Evolutionary conservation across 2,329 filamentous ascomycete genomes (phyloP).

Genomic region (Colletotrichum australisinense): DNA sequence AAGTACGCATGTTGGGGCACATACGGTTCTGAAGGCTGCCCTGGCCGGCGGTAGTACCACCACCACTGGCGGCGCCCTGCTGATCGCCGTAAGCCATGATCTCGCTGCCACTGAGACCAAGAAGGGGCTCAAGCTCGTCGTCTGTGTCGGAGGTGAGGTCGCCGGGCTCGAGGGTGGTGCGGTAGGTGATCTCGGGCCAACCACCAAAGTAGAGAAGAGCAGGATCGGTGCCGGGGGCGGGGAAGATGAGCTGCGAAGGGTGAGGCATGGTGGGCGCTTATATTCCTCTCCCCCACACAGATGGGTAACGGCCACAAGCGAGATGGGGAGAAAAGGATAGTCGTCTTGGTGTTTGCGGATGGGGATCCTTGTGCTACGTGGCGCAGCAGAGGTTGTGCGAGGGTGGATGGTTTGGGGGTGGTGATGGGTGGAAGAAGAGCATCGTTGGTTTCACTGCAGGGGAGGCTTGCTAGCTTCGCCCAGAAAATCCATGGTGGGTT

Average conservation of each 20-base stretch:
- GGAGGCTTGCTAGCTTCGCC: background rate
- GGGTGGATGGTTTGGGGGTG: background rate
- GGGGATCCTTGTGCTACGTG: background rate
- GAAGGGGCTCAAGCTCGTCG: background rate
- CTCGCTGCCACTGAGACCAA: background rate
- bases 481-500: background rate
- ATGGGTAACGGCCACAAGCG: background rate
- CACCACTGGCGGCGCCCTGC: background rate
- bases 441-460: background rate
- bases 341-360: background rate
- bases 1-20: constrained; percentile 28
- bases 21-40: constrained; percentile 15
- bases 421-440: background rate
- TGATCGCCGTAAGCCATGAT: background rate
- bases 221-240: constrained; percentile 5
- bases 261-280: background rate
- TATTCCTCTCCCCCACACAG: background rate
- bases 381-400: background rate
- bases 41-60: background rate
- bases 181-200: background rate
- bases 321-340: background rate
- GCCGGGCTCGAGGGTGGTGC: background rate
- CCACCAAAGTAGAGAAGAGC: background rate
- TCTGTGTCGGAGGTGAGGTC: background rate
- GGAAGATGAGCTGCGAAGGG: constrained; percentile 3